Percentiles rank a stretch among this genome's conserved stretches.
Evolutionary conservation across 768 basidiomycete genomes (phyloP).

Genomic region (Auriscalpium microsporum): DNA sequence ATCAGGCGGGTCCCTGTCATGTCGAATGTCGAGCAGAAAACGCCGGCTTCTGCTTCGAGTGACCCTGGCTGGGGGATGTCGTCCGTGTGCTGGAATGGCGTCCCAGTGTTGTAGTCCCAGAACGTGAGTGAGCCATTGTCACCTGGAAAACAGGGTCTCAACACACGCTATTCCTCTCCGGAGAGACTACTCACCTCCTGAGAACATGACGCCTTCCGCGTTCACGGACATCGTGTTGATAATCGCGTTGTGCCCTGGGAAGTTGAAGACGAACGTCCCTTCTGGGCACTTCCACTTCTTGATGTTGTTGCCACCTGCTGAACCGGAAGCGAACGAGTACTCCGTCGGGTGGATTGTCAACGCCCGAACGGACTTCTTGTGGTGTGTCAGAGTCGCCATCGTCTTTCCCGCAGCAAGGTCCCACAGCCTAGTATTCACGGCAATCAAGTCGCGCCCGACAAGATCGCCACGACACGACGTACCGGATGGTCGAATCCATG

Average conservation of each 20-base stretch:
- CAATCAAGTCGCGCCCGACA: background rate
- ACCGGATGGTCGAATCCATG: conserved; percentile 97
- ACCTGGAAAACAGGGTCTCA: conserved; percentile 33
- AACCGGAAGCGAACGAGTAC: conserved; percentile 92
- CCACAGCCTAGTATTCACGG: conserved; percentile 58
- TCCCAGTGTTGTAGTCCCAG: conserved; percentile 94
- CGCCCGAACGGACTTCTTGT: conserved; percentile 95
- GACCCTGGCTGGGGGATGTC: conserved; percentile 97
- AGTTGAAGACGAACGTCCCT: conserved; percentile 93
- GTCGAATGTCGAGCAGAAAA: conserved; percentile 97
- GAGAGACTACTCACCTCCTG: conserved; percentile 59
- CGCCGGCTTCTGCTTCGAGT: conserved; percentile 92
- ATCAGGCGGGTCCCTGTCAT: conserved; percentile 89
- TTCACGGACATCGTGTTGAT: conserved; percentile 95
- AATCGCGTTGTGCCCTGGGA: conserved; percentile 92
- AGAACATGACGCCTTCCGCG: conserved; percentile 93
- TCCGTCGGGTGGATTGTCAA: conserved; percentile 94
- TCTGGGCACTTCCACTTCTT: conserved; percentile 99
- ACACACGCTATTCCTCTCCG: background rate
- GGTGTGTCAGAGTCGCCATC: conserved; percentile 94
- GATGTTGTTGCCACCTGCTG: conserved; percentile 98
- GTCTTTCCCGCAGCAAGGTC: conserved; percentile 97
- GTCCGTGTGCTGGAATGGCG: conserved; percentile 89
- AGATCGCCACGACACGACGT: conserved; percentile 16
- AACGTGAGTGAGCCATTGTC: conserved; percentile 88